Evolutionary conservation across 768 basidiomycete species (phyloP).

Genomic region (Clavaria fumosa): DNA sequence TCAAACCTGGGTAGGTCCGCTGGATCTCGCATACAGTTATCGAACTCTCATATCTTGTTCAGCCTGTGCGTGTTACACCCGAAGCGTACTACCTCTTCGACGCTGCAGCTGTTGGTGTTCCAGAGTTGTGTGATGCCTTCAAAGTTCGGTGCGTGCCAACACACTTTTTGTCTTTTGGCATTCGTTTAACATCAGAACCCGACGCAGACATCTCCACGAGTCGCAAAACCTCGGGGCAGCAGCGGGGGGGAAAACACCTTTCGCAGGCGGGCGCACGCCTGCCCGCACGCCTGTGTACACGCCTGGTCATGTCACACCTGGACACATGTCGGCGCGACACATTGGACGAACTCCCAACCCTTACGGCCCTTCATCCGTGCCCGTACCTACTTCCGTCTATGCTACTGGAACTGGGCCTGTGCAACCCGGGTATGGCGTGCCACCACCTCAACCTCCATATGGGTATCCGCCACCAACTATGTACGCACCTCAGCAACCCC

Average conservation of each 20-base stretch:
- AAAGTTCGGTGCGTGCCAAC: conserved; percentile 53
- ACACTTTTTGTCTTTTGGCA: conserved; percentile 1
- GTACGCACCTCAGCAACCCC: conserved; percentile 24
- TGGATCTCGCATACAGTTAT: conserved; percentile 4
- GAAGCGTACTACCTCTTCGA: conserved; percentile 86
- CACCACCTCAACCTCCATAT: conserved; percentile 37
- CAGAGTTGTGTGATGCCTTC: conserved; percentile 93
- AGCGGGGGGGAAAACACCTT: conserved; percentile 67
- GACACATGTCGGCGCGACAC: conserved; percentile 63
- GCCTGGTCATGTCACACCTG: conserved; percentile 64
- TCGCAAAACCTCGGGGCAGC: conserved; percentile 42
- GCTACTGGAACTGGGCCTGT: conserved; percentile 26
- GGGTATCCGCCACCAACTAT: conserved; percentile 24
- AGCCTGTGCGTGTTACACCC: conserved; percentile 80
- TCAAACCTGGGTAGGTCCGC: conserved; percentile 69
- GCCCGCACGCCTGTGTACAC: conserved; percentile 69
- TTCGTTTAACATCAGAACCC: conserved; percentile 5
- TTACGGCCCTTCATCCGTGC: conserved; percentile 45
- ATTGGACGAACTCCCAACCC: conserved; percentile 67
- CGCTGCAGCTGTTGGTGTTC: conserved; percentile 78
- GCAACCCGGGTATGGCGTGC: conserved; percentile 30
- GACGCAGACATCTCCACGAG: conserved; percentile 55
- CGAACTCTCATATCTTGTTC: conserved; percentile 6
- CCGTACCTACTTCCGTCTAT: conserved; percentile 24
- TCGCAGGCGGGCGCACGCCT: conserved; percentile 61